These are phyloP conservation scores for Pisolithus tinctorius DNA, from an alignment of 768 basidiomycete genomes.

Conservation along the genomic window DNA sequence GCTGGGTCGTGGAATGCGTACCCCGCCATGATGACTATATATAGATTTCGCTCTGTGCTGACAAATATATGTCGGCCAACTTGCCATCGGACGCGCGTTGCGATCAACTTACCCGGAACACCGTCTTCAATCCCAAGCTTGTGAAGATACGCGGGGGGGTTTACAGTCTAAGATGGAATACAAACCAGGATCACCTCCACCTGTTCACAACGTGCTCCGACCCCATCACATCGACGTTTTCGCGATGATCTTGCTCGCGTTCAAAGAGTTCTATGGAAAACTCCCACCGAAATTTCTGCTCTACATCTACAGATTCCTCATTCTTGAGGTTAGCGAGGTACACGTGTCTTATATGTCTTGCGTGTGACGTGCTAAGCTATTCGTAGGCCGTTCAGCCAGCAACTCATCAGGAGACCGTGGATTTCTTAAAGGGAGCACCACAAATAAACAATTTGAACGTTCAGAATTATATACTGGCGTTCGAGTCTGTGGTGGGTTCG, in stretches of 20 bases:
- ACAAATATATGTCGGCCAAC: too few relatives aligned
- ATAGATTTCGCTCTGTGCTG: too few relatives aligned
- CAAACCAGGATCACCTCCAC: slow-evolving; percentile 43
- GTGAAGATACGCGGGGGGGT: too few relatives aligned
- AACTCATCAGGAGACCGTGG: slow-evolving; percentile 44
- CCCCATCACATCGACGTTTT: slow-evolving; percentile 75
- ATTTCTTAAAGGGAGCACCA: slow-evolving; percentile 39
- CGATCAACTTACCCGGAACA: too few relatives aligned
- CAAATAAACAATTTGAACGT: slow-evolving; percentile 36
- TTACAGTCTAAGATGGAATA: slow-evolving; percentile 17
- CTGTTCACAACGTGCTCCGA: slow-evolving; percentile 59
- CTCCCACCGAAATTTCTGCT: slow-evolving; percentile 54
- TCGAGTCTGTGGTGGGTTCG: slow-evolving; percentile 34
- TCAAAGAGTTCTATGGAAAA: slow-evolving; percentile 50
- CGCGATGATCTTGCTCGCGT: slow-evolving; percentile 53
- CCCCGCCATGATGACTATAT: too few relatives aligned
- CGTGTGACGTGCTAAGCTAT: neutral
- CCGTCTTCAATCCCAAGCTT: too few relatives aligned
- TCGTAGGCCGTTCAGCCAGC: slow-evolving; percentile 59
- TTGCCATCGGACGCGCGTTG: too few relatives aligned
- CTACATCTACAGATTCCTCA: slow-evolving; percentile 57
- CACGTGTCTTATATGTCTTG: neutral
- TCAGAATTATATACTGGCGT: slow-evolving; percentile 38
- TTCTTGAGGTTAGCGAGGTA: slow-evolving; percentile 70
- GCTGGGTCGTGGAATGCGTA: too few relatives aligned